Evolutionary conservation across 306 rosid genomes (phyloP), one percentile per base, ranked within the genome.

Genomic region (Casuarina glauca): DNA sequence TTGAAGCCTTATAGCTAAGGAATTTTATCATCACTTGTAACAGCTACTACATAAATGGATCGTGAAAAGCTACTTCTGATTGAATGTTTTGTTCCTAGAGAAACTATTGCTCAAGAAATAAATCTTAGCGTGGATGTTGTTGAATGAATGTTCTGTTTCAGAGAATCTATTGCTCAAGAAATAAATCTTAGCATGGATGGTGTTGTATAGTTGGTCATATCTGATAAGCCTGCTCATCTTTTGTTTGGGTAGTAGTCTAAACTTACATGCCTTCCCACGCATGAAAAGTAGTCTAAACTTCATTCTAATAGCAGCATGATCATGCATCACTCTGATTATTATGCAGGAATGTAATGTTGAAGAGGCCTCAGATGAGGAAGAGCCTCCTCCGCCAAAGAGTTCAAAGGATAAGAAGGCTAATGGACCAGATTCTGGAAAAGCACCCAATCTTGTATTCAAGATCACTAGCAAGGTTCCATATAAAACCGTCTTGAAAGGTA

Each of bases 401-500:
- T 89, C 97, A 9, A 95, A 95, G 86, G 97, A 91, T 82, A 95
- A 91, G 87, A 95, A 95, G 80, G 88, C 93, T 16, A 92, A 89
- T 52, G 97, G 88, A 46, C 91, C 95, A 36, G 97, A 85, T 81
- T 78, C 95, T 81, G 82, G 89, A 75, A 94, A 92, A 85, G 88
- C 84, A 80, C 32, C 84, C 67, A 91, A 63, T 81, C 93, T 92
- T 82, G 88, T 87, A n/a, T 95, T 95, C 68, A 95, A 92, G 84
- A 88, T 95, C 66, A 90, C 96, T 52, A 87, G 85, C 86, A 92
- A 91, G 86, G 87, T 95, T 83, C 90, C 98, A 10, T 95, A 95
- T 77, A 95, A 95, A 88, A 90, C 98, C 48, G 98, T 95, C 75
- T 61, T 95, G 84, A 95, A 95, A 91, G 92, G 98, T 90, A 74